Evolutionary conservation across 2,329 filamentous ascomycete species (phyloP).

Genomic region (Penicillium sp.): DNA sequence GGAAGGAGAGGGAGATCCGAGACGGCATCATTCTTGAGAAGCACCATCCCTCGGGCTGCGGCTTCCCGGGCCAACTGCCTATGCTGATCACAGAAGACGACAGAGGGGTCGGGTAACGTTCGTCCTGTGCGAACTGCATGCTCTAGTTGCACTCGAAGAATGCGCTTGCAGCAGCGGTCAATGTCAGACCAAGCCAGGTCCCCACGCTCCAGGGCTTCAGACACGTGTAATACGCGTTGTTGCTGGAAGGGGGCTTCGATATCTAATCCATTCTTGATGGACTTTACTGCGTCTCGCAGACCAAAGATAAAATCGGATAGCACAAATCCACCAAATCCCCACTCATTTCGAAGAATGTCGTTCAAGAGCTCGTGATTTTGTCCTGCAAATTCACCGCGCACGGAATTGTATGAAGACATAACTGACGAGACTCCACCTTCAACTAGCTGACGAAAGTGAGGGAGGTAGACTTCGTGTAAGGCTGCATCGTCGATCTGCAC

Average conservation of each 20-base stretch:
- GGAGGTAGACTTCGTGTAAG: conserved; percentile 35
- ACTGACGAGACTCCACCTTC: conserved; percentile 18
- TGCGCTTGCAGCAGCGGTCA: neutral
- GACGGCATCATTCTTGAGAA: conserved; percentile 13
- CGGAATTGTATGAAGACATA: conserved; percentile 22
- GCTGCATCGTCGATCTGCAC: conserved; percentile 34
- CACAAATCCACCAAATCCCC: conserved; percentile 20
- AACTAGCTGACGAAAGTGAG: conserved; percentile 19
- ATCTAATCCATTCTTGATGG: conserved; percentile 19
- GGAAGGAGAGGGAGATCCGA: conserved; percentile 12
- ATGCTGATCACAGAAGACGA: neutral
- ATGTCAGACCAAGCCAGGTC: neutral
- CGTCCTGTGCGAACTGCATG: neutral
- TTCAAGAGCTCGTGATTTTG: conserved; percentile 16
- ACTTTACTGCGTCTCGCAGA: conserved; percentile 15
- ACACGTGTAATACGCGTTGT: conserved; percentile 10
- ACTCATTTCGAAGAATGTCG: conserved; percentile 15
- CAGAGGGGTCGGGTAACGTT: neutral
- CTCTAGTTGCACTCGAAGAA: neutral
- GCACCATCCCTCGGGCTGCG: neutral
- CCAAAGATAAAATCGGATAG: conserved; percentile 24
- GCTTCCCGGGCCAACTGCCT: neutral
- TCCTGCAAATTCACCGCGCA: conserved; percentile 20
- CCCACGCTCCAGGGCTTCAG: neutral
- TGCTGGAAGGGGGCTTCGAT: conserved; percentile 22